Evolutionary conservation across 1,284 basidiomycete species (phyloP).

Genomic region (Sanguinoderma infundibulare): DNA sequence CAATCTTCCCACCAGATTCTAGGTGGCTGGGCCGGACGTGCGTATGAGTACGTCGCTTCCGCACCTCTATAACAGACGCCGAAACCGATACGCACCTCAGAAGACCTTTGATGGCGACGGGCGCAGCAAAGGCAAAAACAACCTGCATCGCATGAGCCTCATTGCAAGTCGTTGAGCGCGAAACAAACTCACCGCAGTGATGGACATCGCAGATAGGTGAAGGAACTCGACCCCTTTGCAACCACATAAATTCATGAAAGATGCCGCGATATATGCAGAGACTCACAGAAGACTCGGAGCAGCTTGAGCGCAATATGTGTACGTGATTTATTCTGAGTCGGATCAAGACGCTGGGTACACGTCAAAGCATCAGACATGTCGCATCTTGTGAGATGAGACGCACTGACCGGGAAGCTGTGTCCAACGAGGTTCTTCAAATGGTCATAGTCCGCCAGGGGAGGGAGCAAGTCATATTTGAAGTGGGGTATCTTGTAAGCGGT

Average conservation of each 20-base stretch:
- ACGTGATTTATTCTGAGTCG: conserved; percentile 27
- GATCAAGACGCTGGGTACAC: conserved; percentile 35
- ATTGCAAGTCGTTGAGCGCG: not conserved
- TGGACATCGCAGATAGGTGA: conserved; percentile 27
- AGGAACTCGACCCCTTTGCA: conserved; percentile 28
- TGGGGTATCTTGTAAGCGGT: conserved; percentile 34
- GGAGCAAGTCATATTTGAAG: conserved; percentile 40
- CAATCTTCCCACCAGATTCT: conserved; percentile 43
- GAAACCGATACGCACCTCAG: conserved; percentile 3
- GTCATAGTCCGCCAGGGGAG: conserved; percentile 54
- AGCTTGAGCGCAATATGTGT: conserved; percentile 35
- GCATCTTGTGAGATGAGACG: not conserved
- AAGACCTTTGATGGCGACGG: conserved; percentile 49
- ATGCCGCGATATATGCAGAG: conserved; percentile 18
- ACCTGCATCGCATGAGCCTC: conserved; percentile 17
- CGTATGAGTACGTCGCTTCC: not conserved
- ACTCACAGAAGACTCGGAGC: conserved; percentile 29
- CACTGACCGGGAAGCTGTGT: conserved; percentile 37
- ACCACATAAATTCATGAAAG: not conserved
- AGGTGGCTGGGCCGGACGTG: conserved; percentile 40
- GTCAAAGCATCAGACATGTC: not conserved
- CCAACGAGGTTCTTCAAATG: conserved; percentile 44
- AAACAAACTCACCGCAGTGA: conserved; percentile 10
- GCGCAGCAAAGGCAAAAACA: conserved; percentile 40
- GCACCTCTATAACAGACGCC: not conserved